Evolutionary conservation across 2,329 filamentous ascomycete species (phyloP), one percentile per base, ranked within the genome.

Genomic region (Thyridium curvatum): DNA sequence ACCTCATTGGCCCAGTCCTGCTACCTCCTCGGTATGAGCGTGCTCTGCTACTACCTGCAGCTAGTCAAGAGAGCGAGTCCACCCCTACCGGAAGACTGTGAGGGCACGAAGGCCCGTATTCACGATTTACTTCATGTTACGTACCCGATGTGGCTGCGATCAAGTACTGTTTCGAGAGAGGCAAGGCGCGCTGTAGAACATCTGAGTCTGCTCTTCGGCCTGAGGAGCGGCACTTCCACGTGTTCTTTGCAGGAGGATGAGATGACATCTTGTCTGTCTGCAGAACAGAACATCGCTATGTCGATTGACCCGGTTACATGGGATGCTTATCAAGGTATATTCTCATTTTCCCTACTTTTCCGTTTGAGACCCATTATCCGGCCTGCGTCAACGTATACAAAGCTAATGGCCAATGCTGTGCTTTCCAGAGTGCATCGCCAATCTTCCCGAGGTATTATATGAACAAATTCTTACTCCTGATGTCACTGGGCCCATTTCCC

Each of bases 11-110:
- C 62, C 3, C 65, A 63, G 2, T 63, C 69, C 33, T 64, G 69
- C 41, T 74, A 71, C 45, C 52, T 73, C 4, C 52, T 72, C 0
- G 68, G 66, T 4, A 65, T 66, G 10, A 71, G 68, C 56, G 51
- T 73, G 9, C 49, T 73, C 3, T 72, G 68, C 42, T 54, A 68
- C 8, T 68, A 69, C 39, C 43, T 72, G 2, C 56, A 63, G 34
- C 44, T 18, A 8, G 31, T 28, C n/a, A 41, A 37, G 18, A 35
- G 6, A 10, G 6, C 28, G 10, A 18, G 8, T 8, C n/a, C 36
- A 9, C 28, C 18, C 15, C 29, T 32, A n/a, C 8, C 16, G 1
- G 34, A 39, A 15, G 30, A 35, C 9, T 17, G 30, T 35, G 18
- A 37, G 21, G 21, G 6, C 32, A 34, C 18, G n/a, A 16, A 9